Percentiles rank a stretch among this genome's conserved stretches.
Evolutionary conservation across 345 rosid species (phyloP).

Genomic region (Eutrema japonicum): DNA sequence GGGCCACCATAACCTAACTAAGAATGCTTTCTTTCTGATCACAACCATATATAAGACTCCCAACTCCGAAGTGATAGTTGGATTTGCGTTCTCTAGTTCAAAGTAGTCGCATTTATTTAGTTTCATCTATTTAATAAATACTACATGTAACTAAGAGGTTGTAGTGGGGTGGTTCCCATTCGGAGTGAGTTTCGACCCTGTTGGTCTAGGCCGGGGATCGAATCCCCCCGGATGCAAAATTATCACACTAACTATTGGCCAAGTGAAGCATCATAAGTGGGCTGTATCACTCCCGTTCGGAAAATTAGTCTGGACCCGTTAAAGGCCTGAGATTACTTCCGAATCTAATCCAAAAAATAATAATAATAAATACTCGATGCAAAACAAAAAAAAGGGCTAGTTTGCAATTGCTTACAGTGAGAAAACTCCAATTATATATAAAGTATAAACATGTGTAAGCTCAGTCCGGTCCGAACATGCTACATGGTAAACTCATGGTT

Average conservation of each 20-base stretch:
- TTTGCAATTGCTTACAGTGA: neutral
- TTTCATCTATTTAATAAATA: neutral
- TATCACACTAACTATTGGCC: too few relatives aligned
- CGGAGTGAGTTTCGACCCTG: too few relatives aligned
- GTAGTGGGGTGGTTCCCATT: too few relatives aligned
- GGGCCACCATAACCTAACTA: constrained; percentile 20
- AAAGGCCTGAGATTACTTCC: too few relatives aligned
- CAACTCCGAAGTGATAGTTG: constrained; percentile 5
- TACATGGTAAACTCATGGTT: neutral
- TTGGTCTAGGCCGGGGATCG: too few relatives aligned
- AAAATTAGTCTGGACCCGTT: too few relatives aligned
- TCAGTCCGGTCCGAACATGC: neutral
- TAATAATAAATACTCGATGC: neutral
- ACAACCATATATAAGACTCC: constrained; percentile 8
- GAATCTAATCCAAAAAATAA: too few relatives aligned
- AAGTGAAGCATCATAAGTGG: too few relatives aligned
- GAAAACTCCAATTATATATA: neutral
- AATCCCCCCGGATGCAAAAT: too few relatives aligned
- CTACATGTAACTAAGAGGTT: neutral
- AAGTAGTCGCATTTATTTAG: constrained; percentile 9
- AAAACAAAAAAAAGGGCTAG: neutral
- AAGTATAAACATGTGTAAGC: neutral
- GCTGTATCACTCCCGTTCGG: too few relatives aligned
- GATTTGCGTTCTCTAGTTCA: constrained; percentile 4
- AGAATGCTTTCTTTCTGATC: neutral